Conservation (phyloP, 2,329 filamentous ascomycete species). For the Aspergillus aculeatus region DNA sequence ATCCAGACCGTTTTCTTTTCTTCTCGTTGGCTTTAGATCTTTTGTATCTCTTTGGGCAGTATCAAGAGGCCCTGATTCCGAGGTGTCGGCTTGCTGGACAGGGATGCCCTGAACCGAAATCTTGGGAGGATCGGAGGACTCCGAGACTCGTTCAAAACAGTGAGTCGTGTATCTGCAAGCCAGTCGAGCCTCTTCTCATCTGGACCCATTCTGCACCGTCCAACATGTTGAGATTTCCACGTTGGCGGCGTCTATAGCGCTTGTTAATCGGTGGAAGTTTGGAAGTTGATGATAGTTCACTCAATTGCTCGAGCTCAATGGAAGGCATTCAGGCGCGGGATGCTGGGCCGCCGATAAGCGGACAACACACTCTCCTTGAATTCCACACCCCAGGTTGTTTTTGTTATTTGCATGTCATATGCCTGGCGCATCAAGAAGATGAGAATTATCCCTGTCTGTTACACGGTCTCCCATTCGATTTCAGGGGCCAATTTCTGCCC, state of each 20-base stretch:
- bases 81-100: background rate
- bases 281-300: conserved; percentile 15
- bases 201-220: conserved; percentile 14
- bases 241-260: conserved; percentile 35
- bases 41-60: background rate
- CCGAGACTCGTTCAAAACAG: background rate
- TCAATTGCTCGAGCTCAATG: conserved; percentile 11
- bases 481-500: conserved; percentile 7
- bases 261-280: conserved; percentile 26
- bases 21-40: conserved; percentile 1
- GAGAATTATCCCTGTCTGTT: conserved; percentile 13
- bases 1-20: background rate
- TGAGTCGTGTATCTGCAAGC: conserved; percentile 6
- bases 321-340: conserved; percentile 4
- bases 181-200: conserved; percentile 1
- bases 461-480: conserved; percentile 19
- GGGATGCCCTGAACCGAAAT: background rate
- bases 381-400: conserved; percentile 4
- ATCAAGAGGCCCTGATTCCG: background rate
- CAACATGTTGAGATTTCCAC: conserved; percentile 10
- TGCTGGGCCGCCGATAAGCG: conserved; percentile 16
- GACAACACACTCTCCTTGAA: conserved; percentile 4
- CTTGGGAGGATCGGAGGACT: conserved; percentile 3
- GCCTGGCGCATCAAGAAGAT: conserved; percentile 1
- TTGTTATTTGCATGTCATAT: conserved; percentile 6